phyloP scores from a whole-genome alignment of 78 protist species.

The Dictyostelium capitatum region DNA sequence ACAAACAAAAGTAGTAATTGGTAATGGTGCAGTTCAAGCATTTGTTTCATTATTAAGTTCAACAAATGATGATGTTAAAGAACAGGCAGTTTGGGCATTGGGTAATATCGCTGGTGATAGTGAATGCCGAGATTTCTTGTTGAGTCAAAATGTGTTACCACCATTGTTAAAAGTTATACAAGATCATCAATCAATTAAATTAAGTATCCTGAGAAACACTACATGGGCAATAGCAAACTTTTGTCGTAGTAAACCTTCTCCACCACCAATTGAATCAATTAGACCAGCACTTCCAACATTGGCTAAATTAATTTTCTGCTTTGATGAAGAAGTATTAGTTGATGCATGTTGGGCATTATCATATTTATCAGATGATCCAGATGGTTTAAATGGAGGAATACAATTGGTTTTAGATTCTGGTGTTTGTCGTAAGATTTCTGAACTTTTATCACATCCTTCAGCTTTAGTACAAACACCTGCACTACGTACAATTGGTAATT shows the following conservation, averaged over 20 bases:
- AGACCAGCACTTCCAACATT: neutral
- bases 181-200: too few relatives aligned
- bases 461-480: slow-evolving; percentile 95
- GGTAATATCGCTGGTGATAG: slow-evolving; percentile 99
- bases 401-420: slow-evolving; percentile 88
- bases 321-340: slow-evolving; percentile 85
- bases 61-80: slow-evolving; percentile 91
- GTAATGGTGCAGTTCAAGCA: slow-evolving; percentile 90
- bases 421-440: slow-evolving; percentile 87
- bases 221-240: slow-evolving; percentile 96
- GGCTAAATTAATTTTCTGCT: too few relatives aligned
- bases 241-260: slow-evolving; percentile 84
- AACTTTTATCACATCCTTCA: slow-evolving; percentile 79
- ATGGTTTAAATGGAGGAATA: slow-evolving; percentile 90
- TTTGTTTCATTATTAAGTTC: slow-evolving; percentile 88
- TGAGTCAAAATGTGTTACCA: neutral
- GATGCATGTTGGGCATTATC: slow-evolving; percentile 98
- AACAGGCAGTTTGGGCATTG: slow-evolving; percentile 98
- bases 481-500: slow-evolving; percentile 97
- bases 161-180: slow-evolving; percentile 1
- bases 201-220: slow-evolving; percentile 88
- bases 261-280: slow-evolving; percentile 57
- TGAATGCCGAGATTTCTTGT: slow-evolving; percentile 87
- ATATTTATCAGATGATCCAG: slow-evolving; percentile 95
- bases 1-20: slow-evolving; percentile 92